These are phyloP conservation scores for Aphanocladium album DNA, from an alignment of 2,329 filamentous ascomycete species.

Conservation along the genomic window DNA sequence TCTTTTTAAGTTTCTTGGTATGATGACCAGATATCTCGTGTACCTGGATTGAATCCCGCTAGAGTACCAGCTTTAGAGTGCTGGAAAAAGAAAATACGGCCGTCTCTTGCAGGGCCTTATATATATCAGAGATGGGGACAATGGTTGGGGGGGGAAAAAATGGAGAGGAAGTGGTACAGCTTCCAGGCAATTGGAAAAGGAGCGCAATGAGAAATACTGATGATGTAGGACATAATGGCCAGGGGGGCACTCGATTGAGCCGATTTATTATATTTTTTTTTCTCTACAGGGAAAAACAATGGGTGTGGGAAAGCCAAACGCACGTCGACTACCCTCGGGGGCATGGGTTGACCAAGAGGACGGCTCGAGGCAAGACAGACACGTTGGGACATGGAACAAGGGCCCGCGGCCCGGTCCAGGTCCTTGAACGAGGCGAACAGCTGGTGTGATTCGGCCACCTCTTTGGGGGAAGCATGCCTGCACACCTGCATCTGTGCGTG, in stretches of 20 bases:
- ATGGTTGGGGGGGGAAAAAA: not conserved
- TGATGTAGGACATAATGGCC: not conserved
- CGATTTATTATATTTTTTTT: no score
- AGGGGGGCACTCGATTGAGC: not conserved
- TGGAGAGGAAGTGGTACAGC: not conserved
- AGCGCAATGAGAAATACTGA: not conserved
- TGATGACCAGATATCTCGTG: not conserved
- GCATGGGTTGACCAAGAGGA: no score
- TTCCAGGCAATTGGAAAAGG: not conserved
- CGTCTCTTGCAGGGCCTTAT: not conserved
- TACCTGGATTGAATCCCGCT: no score
- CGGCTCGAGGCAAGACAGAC: no score
- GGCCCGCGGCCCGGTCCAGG: not conserved
- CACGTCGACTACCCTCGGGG: no score
- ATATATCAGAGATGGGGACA: not conserved
- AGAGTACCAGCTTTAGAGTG: no score
- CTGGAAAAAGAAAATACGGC: not conserved
- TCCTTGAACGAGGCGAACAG: not conserved
- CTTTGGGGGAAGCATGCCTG: not conserved
- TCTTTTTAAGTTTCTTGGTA: not conserved
- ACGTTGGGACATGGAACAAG: not conserved
- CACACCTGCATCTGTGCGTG: no score
- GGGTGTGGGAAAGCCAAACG: not conserved
- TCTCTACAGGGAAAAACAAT: not conserved
- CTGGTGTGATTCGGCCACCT: not conserved